Percentiles rank a stretch among this genome's conserved stretches.
Evolutionary conservation across 371 early-diverging fungal genomes (phyloP).

Genomic region (Zopfochytrium polystomum): DNA sequence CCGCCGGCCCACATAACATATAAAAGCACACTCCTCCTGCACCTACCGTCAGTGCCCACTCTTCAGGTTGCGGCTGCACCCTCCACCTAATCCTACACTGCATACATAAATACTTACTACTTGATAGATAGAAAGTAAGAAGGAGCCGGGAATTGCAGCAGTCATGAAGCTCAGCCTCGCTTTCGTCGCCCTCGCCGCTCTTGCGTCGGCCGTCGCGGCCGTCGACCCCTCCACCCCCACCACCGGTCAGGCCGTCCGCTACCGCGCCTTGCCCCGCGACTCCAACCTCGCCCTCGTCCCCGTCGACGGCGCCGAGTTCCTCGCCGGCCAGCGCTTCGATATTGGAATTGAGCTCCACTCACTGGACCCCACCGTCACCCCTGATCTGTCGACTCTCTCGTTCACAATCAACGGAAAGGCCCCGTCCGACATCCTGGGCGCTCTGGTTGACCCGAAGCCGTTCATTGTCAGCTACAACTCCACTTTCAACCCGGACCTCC

Average conservation of each 20-base stretch:
- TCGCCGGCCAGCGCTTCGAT: constrained; percentile 35
- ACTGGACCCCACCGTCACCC: constrained; percentile 9
- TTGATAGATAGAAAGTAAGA: no score
- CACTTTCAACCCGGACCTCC: constrained; percentile 49
- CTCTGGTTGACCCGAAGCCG: constrained; percentile 11
- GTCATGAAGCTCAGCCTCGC: constrained; percentile 7
- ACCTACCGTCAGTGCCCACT: no score
- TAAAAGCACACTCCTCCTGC: no score
- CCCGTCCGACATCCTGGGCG: constrained; percentile 8
- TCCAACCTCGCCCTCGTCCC: constrained; percentile 34
- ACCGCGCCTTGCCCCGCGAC: constrained; percentile 30
- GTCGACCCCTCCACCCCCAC: constrained; percentile 13
- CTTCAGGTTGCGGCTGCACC: no score
- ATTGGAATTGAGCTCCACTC: constrained; percentile 38
- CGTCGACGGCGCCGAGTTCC: constrained; percentile 42
- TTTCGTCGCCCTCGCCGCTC: background rate
- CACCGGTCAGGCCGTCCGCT: constrained; percentile 27
- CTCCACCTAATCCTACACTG: no score
- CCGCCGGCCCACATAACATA: no score
- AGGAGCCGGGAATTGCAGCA: no score
- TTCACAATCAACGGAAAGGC: constrained; percentile 31
- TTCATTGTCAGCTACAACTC: constrained; percentile 23
- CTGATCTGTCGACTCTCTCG: constrained; percentile 14
- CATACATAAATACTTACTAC: no score
- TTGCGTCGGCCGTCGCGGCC: constrained; percentile 8